Percentiles rank a stretch among this genome's conserved stretches.
Conservation (phyloP, 1,139 yeast genomes). For the Lodderomyces parapsilosis region DNA sequence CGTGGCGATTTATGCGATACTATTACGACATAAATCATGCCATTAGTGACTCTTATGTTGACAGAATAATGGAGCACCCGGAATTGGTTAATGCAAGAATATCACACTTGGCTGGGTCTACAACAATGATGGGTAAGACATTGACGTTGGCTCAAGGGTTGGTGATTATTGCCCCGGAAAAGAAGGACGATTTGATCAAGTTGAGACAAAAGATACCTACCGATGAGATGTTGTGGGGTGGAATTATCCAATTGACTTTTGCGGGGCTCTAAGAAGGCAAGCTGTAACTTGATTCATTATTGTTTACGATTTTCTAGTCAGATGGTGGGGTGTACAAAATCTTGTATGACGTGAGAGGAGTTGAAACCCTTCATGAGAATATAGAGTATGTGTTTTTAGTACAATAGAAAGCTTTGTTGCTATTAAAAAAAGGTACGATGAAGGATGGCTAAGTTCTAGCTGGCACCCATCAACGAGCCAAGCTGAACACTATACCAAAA, state of each 20-base stretch:
- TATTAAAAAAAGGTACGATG: too few species aligned
- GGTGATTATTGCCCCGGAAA: slow-evolving; percentile 31
- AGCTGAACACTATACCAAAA: too few species aligned
- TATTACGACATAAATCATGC: slow-evolving; percentile 32
- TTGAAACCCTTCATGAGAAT: too few species aligned
- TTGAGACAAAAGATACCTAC: slow-evolving; percentile 22
- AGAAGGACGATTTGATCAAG: slow-evolving; percentile 23
- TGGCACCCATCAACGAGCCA: too few species aligned
- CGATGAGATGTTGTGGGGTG: slow-evolving; percentile 33
- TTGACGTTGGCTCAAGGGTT: slow-evolving; percentile 43
- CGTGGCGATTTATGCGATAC: slow-evolving; percentile 41
- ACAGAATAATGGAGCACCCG: slow-evolving; percentile 19
- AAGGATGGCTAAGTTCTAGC: too few species aligned
- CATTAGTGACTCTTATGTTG: slow-evolving; percentile 22
- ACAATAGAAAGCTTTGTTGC: too few species aligned
- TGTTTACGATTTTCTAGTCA: too few species aligned
- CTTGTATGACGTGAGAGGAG: too few species aligned
- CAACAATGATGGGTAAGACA: slow-evolving; percentile 36
- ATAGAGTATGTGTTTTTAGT: too few species aligned
- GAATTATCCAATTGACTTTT: slow-evolving; percentile 36
- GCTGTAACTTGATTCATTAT: neutral
- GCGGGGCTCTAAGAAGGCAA: slow-evolving; percentile 25
- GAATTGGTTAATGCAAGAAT: slow-evolving; percentile 32
- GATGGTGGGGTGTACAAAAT: too few species aligned
- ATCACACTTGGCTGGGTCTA: slow-evolving; percentile 32